Base-by-base conservation (phyloP, 768 basidiomycete genomes). In the Mycena galericulata region DNA sequence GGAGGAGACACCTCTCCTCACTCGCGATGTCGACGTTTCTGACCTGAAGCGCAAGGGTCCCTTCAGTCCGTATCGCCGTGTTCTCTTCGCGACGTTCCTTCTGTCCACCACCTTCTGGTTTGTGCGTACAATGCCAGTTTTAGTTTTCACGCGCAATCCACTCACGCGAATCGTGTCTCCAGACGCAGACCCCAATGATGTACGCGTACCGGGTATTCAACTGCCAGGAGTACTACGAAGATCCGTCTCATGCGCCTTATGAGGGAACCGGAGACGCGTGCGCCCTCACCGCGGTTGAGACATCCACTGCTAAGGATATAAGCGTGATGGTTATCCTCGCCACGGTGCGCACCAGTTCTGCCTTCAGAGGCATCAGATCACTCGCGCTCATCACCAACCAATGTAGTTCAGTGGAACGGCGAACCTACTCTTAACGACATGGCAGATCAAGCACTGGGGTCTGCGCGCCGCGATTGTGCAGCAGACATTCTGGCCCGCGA, bases 401-500 rank as follows among this genome's bases (percentile, higher is more conserved):
- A 57, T 14, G 7, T 62, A 4, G 68, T 68, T 22, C 66, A 68
- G n/a, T n/a, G n/a, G n/a, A n/a, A n/a, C n/a, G n/a, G n/a, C n/a
- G n/a, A n/a, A n/a, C n/a, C n/a, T n/a, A n/a, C 45, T 71, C 38
- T 36, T 71, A 24, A 71, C 70, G 20, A 65, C 70, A 3, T 71
- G 70, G 70, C 57, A 71, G 30, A 71, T 71, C 15, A 40, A 58
- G 30, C 43, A 71, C 46, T 71, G 66, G 70, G 70, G 70, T 2
- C 26, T 71, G 30, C 70, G 70, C 0, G 32, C 30, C 8, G 70
- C 70, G 5, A 64, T 71, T 18, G 53, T 71, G 3, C 46, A 71
- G 32, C 70, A 71, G 62, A 71, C 70, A 2, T 68, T 67, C 47
- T 71, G 70, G 70, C 70, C 70, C 10, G 70, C 70, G 17, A 15